Evolutionary conservation across 352 stramenopile species (phyloP).

Genomic region (Phytophthora pisi): DNA sequence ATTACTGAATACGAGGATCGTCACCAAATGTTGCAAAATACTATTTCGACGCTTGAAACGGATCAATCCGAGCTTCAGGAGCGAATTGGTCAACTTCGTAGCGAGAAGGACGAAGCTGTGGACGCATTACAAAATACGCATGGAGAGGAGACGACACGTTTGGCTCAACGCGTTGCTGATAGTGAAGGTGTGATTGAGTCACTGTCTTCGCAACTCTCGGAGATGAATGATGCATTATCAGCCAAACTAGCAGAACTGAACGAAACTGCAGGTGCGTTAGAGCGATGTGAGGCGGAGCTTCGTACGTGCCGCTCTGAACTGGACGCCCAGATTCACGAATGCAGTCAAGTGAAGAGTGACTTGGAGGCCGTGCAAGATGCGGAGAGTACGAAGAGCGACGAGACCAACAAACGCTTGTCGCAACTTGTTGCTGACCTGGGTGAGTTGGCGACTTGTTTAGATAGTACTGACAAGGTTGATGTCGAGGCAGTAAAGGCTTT

Average conservation of each 20-base stretch:
- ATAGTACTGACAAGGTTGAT: slow-evolving; percentile 7
- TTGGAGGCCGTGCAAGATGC: slow-evolving; percentile 21
- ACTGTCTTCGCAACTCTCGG: slow-evolving; percentile 19
- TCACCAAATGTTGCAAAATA: slow-evolving; percentile 18
- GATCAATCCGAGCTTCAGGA: slow-evolving; percentile 16
- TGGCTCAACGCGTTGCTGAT: slow-evolving; percentile 10
- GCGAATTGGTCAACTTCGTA: slow-evolving; percentile 12
- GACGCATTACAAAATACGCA: slow-evolving; percentile 14
- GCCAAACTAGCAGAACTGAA: slow-evolving; percentile 21
- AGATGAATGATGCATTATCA: slow-evolving; percentile 15
- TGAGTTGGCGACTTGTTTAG: slow-evolving; percentile 12
- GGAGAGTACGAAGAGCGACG: slow-evolving; percentile 17
- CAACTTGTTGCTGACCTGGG: slow-evolving; percentile 19
- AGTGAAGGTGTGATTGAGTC: slow-evolving; percentile 18
- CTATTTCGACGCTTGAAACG: slow-evolving; percentile 18
- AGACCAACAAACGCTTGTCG: slow-evolving; percentile 15
- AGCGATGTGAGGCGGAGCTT: slow-evolving; percentile 28
- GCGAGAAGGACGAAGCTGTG: slow-evolving; percentile 15
- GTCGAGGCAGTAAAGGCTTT: slow-evolving; percentile 3
- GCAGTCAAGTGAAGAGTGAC: slow-evolving; percentile 20
- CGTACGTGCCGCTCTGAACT: slow-evolving; percentile 17
- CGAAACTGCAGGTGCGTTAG: slow-evolving; percentile 12
- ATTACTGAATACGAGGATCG: slow-evolving; percentile 15
- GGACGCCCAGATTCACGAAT: slow-evolving; percentile 19
- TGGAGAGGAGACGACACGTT: slow-evolving; percentile 21